Evolutionary conservation across 306 rosid species (phyloP), one percentile per base, ranked within the genome.

Genomic region (Fagus crenata): DNA sequence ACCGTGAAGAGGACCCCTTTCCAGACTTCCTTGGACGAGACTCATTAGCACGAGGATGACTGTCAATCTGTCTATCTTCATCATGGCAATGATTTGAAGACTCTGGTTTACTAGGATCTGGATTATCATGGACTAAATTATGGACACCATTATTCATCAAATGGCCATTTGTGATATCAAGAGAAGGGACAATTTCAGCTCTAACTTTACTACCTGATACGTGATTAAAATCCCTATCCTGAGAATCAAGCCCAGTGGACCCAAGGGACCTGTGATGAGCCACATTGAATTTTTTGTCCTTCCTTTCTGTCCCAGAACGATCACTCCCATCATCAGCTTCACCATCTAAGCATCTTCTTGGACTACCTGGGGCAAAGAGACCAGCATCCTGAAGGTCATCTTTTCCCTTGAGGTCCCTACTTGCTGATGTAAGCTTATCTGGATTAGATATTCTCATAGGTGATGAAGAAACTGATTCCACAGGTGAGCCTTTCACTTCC

Each of bases 391-490:
- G 84, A 67, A 75, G 81, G 49, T 81, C 97, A 51, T 86, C 88
- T 84, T 96, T 93, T 73, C 71, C 82, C 61, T 36, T 75, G 81
- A 77, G 49, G 53, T 85, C 91, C 85, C 82, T 86, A 69, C 55
- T 69, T 59, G 63, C 70, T 13, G 74, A 49, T 39, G 79, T 31
- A 84, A 81, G 79, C 89, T 90, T 93, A 74, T 90, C 92, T 17
- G 85, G 68, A 82, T 81, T 89, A 82, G 76, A 81, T 80, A 84
- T 80, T 96, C 96, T 91, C 91, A 96, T 74, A 71, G 99, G 99
- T 32, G 98, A 96, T 14, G 99, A 96, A 71, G 99, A 96, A 80
- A 96, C 99, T 11, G 99, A 96, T 90, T 96, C 99, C 54, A 96
- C 99, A 0, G 99, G 99, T 1, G 99, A 96, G 68, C 98, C 96